Conservation (phyloP, 129 eudicot species). For the Sambucus nigra region DNA sequence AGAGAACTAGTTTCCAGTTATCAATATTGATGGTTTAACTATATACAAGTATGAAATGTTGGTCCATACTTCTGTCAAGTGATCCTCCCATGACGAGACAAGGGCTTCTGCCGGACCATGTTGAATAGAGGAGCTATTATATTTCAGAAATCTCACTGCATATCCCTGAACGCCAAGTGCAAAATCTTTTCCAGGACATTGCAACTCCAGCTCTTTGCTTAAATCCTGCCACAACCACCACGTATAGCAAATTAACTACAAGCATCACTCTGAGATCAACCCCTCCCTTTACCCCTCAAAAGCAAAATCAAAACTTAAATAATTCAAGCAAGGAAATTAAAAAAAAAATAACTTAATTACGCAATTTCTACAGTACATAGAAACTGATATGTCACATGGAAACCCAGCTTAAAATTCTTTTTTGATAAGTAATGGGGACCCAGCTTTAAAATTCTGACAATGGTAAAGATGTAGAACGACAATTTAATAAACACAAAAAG, state of each 20-base stretch:
- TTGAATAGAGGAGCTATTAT: conserved; percentile 26
- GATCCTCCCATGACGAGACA: conserved; percentile 55
- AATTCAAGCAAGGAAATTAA: background rate
- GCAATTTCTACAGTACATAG: background rate
- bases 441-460: too few relatives aligned
- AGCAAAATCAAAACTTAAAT: background rate
- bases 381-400: too few relatives aligned
- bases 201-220: conserved; percentile 32
- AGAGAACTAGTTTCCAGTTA: conserved; percentile 7
- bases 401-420: too few relatives aligned
- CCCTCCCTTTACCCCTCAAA: background rate
- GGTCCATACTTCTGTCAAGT: conserved; percentile 70
- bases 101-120: conserved; percentile 36
- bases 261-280: background rate
- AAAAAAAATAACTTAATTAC: too few relatives aligned
- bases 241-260: conserved; percentile 1
- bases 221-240: conserved; percentile 32
- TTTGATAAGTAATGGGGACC: too few relatives aligned
- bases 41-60: conserved; percentile 13
- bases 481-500: too few relatives aligned
- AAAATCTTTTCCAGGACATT: conserved; percentile 20
- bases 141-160: conserved; percentile 61
- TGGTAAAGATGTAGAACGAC: too few relatives aligned
- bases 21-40: conserved; percentile 6
- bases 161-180: conserved; percentile 47